These are phyloP conservation scores for Haematococcus sp. DNA, from an alignment of 139 green algal genomes.

Conservation along the genomic window DNA sequence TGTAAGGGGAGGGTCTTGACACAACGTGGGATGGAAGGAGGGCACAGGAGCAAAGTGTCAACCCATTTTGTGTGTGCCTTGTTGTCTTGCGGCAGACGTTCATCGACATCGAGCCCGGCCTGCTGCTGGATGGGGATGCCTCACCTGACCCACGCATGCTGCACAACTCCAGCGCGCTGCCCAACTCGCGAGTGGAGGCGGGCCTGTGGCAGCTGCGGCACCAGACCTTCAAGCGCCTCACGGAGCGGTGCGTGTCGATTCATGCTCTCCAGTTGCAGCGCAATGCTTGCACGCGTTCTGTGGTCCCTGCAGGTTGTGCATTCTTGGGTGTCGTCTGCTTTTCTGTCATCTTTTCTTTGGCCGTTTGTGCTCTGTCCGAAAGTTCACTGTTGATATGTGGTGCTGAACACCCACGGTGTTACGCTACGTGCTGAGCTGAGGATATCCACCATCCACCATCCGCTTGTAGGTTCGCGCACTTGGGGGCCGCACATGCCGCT, in stretches of 20 bases:
- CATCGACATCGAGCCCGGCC: constrained; percentile 17
- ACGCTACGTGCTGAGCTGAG: too few relatives aligned
- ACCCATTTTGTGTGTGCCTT: not conserved
- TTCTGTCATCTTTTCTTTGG: too few relatives aligned
- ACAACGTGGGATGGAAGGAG: too few relatives aligned
- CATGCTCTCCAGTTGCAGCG: too few relatives aligned
- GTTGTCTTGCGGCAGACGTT: not conserved
- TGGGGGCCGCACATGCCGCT: not conserved
- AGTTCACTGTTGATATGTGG: too few relatives aligned
- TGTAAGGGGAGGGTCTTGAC: not conserved
- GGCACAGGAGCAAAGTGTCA: too few relatives aligned
- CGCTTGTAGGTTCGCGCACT: not conserved
- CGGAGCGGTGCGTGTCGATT: constrained; percentile 25
- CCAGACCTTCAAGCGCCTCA: constrained; percentile 53
- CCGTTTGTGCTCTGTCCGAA: too few relatives aligned
- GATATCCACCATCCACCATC: too few relatives aligned
- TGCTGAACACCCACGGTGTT: too few relatives aligned
- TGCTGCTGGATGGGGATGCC: not conserved
- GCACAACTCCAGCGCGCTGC: not conserved
- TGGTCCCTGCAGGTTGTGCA: too few relatives aligned
- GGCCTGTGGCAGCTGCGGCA: constrained; percentile 44
- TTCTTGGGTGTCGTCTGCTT: too few relatives aligned
- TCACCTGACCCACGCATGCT: not conserved
- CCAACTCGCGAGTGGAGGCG: not conserved
- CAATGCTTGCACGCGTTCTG: too few relatives aligned